These are phyloP conservation scores for Malus hybrid DNA, from an alignment of 331 rosid species.

Conservation along the genomic window DNA sequence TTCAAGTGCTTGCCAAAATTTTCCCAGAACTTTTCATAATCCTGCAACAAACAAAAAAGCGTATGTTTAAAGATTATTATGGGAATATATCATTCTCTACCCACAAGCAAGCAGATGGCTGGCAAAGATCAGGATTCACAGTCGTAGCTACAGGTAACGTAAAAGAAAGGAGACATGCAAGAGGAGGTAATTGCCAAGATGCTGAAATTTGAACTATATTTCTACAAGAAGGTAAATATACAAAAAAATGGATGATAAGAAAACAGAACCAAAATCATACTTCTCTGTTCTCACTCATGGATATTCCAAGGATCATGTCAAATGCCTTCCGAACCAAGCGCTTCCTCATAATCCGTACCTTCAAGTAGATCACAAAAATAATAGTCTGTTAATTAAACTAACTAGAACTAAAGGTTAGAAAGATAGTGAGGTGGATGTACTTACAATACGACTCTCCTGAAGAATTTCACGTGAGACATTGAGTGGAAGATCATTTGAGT, in stretches of 20 bases:
- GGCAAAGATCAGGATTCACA: not conserved
- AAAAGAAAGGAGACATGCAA: too few species aligned
- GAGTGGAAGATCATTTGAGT: constrained; percentile 95
- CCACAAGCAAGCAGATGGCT: not conserved
- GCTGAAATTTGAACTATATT: constrained; percentile 24
- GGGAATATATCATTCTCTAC: not conserved
- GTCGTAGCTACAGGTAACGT: not conserved
- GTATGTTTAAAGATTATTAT: not conserved
- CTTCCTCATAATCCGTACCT: constrained; percentile 97
- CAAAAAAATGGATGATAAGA: too few species aligned
- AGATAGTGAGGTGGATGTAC: constrained; percentile 16
- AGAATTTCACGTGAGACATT: constrained; percentile 98
- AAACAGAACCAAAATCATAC: constrained; percentile 26
- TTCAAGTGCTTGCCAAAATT: constrained; percentile 89
- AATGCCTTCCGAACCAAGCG: constrained; percentile 93
- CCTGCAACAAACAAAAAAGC: constrained; percentile 37
- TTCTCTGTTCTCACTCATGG: constrained; percentile 80
- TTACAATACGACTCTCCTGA: constrained; percentile 94
- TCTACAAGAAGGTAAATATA: too few species aligned
- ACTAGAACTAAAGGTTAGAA: not conserved
- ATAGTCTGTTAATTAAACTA: not conserved
- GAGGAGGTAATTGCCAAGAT: constrained; percentile 4
- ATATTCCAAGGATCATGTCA: constrained; percentile 95
- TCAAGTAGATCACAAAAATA: constrained; percentile 20
- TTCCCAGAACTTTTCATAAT: constrained; percentile 89